Percentiles rank a stretch among this genome's conserved stretches.
Evolutionary conservation across 331 rosid species (phyloP).

Genomic region (Acacia pycnantha): DNA sequence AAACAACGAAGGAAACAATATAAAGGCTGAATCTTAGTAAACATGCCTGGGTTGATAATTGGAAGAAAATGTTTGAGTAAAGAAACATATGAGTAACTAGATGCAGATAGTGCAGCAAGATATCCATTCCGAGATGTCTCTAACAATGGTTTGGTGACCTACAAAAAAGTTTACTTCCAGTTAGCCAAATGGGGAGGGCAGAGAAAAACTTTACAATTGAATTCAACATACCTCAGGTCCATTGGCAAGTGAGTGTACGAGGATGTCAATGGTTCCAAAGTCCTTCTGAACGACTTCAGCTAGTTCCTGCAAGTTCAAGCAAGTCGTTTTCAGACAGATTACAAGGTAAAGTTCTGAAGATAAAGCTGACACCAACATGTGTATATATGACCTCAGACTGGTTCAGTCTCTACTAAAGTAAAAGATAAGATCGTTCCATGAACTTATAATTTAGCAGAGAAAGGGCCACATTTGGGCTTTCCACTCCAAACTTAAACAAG

Average conservation of each 20-base stretch:
- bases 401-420: not conserved
- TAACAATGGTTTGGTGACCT: slow-evolving; percentile 79
- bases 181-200: not conserved
- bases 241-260: slow-evolving; percentile 97
- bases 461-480: not conserved
- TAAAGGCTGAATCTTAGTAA: not conserved
- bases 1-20: slow-evolving; percentile 10
- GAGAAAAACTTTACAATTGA: not conserved
- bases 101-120: slow-evolving; percentile 92
- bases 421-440: not conserved
- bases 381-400: not conserved
- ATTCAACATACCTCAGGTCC: slow-evolving; percentile 75
- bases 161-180: slow-evolving; percentile 15
- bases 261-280: slow-evolving; percentile 87
- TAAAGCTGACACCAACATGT: not conserved
- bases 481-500: not conserved
- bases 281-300: slow-evolving; percentile 82
- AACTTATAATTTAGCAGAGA: not conserved
- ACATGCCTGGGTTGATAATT: slow-evolving; percentile 77
- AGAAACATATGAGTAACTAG: slow-evolving; percentile 88
- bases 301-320: slow-evolving; percentile 65
- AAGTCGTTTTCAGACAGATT: not conserved
- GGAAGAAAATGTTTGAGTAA: slow-evolving; percentile 85
- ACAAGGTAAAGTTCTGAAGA: not conserved
- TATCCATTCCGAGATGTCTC: slow-evolving; percentile 96